Evolutionary conservation across 345 rosid genomes (phyloP), one percentile per base, ranked within the genome.

Genomic region (Bruguiera sexangula): DNA sequence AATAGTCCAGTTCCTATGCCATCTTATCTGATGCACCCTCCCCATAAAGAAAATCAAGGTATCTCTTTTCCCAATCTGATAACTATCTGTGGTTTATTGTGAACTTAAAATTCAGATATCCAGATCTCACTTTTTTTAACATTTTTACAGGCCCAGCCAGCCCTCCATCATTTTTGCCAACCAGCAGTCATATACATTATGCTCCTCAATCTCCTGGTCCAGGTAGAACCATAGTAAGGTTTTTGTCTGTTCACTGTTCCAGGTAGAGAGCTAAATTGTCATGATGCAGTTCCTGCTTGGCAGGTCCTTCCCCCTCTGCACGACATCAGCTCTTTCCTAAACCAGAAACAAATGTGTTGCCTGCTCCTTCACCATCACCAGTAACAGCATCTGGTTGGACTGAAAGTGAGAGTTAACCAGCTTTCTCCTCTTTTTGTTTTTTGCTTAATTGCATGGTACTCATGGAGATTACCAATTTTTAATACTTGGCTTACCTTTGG

Each of bases 301-400:
- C 78, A 72, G 77, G 70, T 48, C 81, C 85, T 81, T 82, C 79
- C 56, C 27, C 75, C 68, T 70, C 85, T 53, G 78, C 86, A 59
- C 64, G 76, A 52, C 82, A 65, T 46, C 52, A 75, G 56, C 74
- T 75, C 6, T 37, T 71, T 63, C 78, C 86, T 70, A 72, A 80
- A 60, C 76, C 90, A 36, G 69, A 52, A 75, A 69, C 53, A 46
- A 58, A 52, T 57, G 63, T 70, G 60, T 73, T 89, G 63, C 72
- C 78, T 11, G 82, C 84, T 72, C 87, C 91, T 74, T 72, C 93
- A 67, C 91, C 89, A 32, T 82, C 93, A 72, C 86, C 84, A 8
- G 61, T 37, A 16, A 60, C 75, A 53, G 73, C 77, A 68, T 74
- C 85, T 76, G 70, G 75, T 72, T 81, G 79, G 70, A 77, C 72